Conservation (phyloP, 306 rosid species). For the Alnus glutinosa region DNA sequence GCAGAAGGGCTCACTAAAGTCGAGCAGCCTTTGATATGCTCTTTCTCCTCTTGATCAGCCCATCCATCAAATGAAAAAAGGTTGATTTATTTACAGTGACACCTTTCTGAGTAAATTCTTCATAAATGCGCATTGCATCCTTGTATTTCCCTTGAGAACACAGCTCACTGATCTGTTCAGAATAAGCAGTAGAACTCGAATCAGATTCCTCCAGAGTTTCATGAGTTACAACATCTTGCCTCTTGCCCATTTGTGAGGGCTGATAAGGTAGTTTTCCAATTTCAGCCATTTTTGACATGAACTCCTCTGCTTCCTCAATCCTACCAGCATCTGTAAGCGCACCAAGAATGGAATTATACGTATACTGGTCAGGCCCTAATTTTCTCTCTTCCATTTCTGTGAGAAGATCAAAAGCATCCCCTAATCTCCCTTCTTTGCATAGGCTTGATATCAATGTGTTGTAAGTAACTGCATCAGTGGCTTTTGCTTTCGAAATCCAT, state of each 20-base stretch:
- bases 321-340: constrained; percentile 56
- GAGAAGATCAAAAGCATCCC: constrained; percentile 60
- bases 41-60: constrained; percentile 72
- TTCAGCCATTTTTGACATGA: constrained; percentile 54
- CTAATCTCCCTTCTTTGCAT: constrained; percentile 72
- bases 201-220: constrained; percentile 44
- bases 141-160: constrained; percentile 71
- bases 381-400: constrained; percentile 66
- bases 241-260: constrained; percentile 27
- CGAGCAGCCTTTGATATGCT: constrained; percentile 47
- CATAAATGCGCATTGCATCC: constrained; percentile 72
- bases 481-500: constrained; percentile 67
- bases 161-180: constrained; percentile 58
- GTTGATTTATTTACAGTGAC: constrained; percentile 46
- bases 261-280: constrained; percentile 31
- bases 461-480: constrained; percentile 68
- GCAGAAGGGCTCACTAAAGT: constrained; percentile 16
- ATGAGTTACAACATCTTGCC: constrained; percentile 28
- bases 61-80: constrained; percentile 72
- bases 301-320: constrained; percentile 63
- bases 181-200: constrained; percentile 42
- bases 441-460: constrained; percentile 74
- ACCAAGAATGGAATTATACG: constrained; percentile 56
- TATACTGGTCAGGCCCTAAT: constrained; percentile 62
- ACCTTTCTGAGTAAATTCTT: constrained; percentile 60